These are phyloP conservation scores for Pisolithus tinctorius DNA, from an alignment of 768 basidiomycete genomes.

Conservation along the genomic window DNA sequence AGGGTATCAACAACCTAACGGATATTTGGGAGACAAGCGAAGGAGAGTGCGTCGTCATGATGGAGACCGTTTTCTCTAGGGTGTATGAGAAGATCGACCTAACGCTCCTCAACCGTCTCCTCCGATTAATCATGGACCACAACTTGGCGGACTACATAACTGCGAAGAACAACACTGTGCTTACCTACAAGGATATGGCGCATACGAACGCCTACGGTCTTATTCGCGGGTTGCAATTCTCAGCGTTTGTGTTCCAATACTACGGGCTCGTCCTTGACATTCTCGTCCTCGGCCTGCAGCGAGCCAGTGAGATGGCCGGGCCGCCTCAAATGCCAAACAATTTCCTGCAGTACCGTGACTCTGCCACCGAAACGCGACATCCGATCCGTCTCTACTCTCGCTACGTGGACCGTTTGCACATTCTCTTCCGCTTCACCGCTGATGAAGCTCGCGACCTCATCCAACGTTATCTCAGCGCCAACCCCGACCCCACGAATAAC, in stretches of 20 bases:
- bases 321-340: conserved; percentile 97
- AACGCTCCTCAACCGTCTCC: conserved; percentile 89
- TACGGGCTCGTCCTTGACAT: conserved; percentile 95
- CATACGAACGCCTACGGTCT: conserved; percentile 97
- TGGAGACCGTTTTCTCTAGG: conserved; percentile 97
- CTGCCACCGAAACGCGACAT: conserved; percentile 90
- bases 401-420: conserved; percentile 91
- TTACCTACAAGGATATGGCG: conserved; percentile 98
- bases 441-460: conserved; percentile 97
- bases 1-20: conserved; percentile 97
- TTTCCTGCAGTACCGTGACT: conserved; percentile 95
- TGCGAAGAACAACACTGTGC: conserved; percentile 93
- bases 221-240: conserved; percentile 97
- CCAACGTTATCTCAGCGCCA: conserved; percentile 93
- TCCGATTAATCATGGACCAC: conserved; percentile 96
- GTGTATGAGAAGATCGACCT: conserved; percentile 99
- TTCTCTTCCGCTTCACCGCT: conserved; percentile 95
- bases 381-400: conserved; percentile 98
- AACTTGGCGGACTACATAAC: conserved; percentile 99
- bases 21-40: conserved; percentile 99
- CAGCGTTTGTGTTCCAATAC: conserved; percentile 98
- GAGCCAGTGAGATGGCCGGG: conserved; percentile 98
- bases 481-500: conserved; percentile 98
- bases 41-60: conserved; percentile 96
- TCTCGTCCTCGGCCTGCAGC: conserved; percentile 92